These are phyloP conservation scores for Leptodontidium sp. DNA, from an alignment of 2,329 filamentous ascomycete genomes.

Conservation along the genomic window DNA sequence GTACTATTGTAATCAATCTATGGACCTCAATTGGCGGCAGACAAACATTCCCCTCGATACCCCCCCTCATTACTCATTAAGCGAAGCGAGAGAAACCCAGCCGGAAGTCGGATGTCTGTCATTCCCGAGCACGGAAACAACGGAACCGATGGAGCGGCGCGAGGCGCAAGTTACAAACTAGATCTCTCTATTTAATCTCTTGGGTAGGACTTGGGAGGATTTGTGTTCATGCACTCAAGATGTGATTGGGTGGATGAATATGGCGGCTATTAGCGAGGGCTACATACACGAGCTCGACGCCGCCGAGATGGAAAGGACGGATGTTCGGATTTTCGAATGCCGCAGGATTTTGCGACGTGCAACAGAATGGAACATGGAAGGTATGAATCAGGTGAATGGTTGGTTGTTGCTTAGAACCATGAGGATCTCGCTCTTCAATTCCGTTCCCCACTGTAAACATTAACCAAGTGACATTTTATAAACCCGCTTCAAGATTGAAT, in stretches of 20 bases:
- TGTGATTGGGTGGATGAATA: neutral
- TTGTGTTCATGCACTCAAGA: neutral
- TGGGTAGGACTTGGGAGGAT: neutral
- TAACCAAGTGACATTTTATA: no score
- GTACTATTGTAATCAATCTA: no score
- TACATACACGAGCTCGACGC: neutral
- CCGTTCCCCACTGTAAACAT: no score
- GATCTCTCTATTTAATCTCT: neutral
- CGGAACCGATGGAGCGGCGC: constrained; percentile 6
- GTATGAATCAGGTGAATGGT: neutral
- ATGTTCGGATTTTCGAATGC: constrained; percentile 17
- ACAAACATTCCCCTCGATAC: neutral
- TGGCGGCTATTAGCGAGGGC: neutral
- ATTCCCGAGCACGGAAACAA: constrained; percentile 5
- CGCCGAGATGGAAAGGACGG: constrained; percentile 11
- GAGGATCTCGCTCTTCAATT: neutral
- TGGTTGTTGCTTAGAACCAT: neutral
- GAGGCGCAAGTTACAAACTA: neutral
- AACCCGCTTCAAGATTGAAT: no score
- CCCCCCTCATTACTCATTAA: neutral
- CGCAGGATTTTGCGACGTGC: constrained; percentile 8
- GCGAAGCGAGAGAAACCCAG: neutral
- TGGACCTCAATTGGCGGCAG: neutral
- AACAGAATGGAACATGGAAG: neutral
- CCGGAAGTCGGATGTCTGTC: constrained; percentile 5